phyloP scores from a whole-genome alignment of 1,284 basidiomycete species.

The Papiliotrema nemorosa region DNA sequence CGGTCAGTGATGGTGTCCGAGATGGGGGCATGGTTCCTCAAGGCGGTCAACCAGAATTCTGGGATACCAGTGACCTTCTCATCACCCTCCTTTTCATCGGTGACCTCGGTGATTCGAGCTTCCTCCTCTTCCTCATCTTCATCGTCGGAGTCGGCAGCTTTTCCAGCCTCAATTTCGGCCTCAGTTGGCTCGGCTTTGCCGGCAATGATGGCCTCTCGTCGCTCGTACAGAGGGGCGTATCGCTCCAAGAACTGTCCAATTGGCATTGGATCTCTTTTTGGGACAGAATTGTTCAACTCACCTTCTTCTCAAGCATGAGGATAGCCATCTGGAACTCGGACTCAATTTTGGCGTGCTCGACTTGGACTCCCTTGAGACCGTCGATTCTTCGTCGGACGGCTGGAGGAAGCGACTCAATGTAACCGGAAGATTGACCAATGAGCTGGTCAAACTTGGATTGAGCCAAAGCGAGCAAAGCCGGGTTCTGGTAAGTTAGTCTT shows the following conservation, averaged over 20 bases:
- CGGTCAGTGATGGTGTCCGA: slow-evolving; percentile 88
- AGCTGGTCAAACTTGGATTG: slow-evolving; percentile 64
- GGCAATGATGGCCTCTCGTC: slow-evolving; percentile 76
- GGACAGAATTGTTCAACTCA: slow-evolving; percentile 42
- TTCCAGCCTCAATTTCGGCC: slow-evolving; percentile 80
- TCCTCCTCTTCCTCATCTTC: slow-evolving; percentile 53
- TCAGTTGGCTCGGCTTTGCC: slow-evolving; percentile 71
- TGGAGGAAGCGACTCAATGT: slow-evolving; percentile 78
- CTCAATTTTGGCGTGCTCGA: slow-evolving; percentile 88
- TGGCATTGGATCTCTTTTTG: background rate
- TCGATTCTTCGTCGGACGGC: slow-evolving; percentile 82
- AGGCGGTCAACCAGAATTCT: slow-evolving; percentile 96
- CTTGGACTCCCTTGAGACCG: slow-evolving; percentile 91
- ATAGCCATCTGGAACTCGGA: slow-evolving; percentile 96
- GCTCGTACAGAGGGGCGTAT: slow-evolving; percentile 82
- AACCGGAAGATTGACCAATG: slow-evolving; percentile 76
- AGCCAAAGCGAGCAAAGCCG: slow-evolving; percentile 58
- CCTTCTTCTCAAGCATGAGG: slow-evolving; percentile 95
- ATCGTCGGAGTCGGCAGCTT: slow-evolving; percentile 58
- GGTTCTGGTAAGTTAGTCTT: slow-evolving; percentile 44
- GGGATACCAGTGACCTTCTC: slow-evolving; percentile 64
- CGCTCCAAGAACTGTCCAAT: slow-evolving; percentile 70
- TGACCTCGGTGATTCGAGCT: slow-evolving; percentile 46
- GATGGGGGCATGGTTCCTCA: slow-evolving; percentile 85
- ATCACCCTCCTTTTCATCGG: slow-evolving; percentile 26